These are phyloP conservation scores for Lichtheimia hyalospora DNA, from an alignment of 371 early-diverging fungal genomes.

Conservation along the genomic window DNA sequence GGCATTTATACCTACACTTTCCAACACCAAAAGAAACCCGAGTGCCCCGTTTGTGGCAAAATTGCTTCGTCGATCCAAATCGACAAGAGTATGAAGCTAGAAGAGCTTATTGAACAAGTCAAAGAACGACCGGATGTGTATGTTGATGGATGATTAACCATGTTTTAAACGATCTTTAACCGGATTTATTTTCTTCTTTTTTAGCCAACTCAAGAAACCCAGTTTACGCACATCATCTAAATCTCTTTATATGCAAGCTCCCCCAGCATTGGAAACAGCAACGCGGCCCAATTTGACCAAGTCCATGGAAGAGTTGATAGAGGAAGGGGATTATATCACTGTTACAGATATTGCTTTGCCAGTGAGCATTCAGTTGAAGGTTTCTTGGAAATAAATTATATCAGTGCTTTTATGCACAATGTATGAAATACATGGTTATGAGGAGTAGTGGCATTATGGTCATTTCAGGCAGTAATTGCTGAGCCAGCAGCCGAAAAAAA, in stretches of 20 bases:
- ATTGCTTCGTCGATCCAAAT: constrained; percentile 43
- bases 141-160: constrained; percentile 10
- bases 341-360: constrained; percentile 80
- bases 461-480: too few species aligned
- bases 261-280: constrained; percentile 64
- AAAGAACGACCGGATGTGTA: constrained; percentile 75
- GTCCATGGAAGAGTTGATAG: constrained; percentile 60
- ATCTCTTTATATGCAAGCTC: constrained; percentile 83
- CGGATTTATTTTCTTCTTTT: neutral
- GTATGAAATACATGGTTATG: too few species aligned
- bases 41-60: constrained; percentile 91
- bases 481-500: too few species aligned
- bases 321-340: constrained; percentile 63
- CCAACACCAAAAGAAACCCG: constrained; percentile 77
- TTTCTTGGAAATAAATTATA: constrained; percentile 19
- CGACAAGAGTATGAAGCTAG: constrained; percentile 47
- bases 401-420: too few species aligned
- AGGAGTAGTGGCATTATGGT: too few species aligned
- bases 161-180: neutral
- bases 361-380: constrained; percentile 52
- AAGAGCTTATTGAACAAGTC: constrained; percentile 75
- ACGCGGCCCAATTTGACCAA: constrained; percentile 75
- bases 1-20: constrained; percentile 93
- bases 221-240: constrained; percentile 60
- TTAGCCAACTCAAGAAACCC: constrained; percentile 79